phyloP scores from a whole-genome alignment of 2,329 filamentous ascomycete genomes.

The Capronia coronata region DNA sequence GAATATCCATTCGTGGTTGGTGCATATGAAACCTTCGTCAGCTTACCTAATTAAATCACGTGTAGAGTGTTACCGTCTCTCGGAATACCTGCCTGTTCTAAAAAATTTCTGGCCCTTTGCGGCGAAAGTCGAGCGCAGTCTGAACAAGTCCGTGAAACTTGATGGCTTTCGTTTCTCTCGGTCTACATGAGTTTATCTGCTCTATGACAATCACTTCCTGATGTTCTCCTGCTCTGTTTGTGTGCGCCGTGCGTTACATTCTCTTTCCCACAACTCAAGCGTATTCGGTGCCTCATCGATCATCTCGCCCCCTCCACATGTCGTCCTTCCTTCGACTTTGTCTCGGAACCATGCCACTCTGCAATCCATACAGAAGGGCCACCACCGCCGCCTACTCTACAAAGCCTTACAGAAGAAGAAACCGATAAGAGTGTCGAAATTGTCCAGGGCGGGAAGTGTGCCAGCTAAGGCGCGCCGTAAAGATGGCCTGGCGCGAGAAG shows the following conservation, averaged over 20 bases:
- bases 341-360: slow-evolving; percentile 24
- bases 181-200: background rate
- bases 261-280: slow-evolving; percentile 2
- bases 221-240: slow-evolving; percentile 27
- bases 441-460: slow-evolving; percentile 5
- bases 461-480: slow-evolving; percentile 8
- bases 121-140: slow-evolving; percentile 2
- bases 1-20: no score
- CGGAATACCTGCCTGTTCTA: slow-evolving; percentile 12
- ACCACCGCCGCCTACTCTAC: slow-evolving; percentile 21
- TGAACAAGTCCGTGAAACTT: background rate
- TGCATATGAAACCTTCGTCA: background rate
- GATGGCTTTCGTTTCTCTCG: background rate
- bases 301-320: background rate
- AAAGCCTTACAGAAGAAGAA: slow-evolving; percentile 11
- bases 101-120: slow-evolving; percentile 1
- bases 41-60: background rate
- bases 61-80: background rate
- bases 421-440: slow-evolving; percentile 1
- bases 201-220: slow-evolving; percentile 4
- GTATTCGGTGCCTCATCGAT: background rate
- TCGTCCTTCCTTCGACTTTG: slow-evolving; percentile 2
- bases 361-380: slow-evolving; percentile 21
- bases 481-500: slow-evolving; percentile 19
- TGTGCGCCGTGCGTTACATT: slow-evolving; percentile 20